Base-by-base conservation (phyloP, 768 basidiomycete species). In the Tylopilus sp. region DNA sequence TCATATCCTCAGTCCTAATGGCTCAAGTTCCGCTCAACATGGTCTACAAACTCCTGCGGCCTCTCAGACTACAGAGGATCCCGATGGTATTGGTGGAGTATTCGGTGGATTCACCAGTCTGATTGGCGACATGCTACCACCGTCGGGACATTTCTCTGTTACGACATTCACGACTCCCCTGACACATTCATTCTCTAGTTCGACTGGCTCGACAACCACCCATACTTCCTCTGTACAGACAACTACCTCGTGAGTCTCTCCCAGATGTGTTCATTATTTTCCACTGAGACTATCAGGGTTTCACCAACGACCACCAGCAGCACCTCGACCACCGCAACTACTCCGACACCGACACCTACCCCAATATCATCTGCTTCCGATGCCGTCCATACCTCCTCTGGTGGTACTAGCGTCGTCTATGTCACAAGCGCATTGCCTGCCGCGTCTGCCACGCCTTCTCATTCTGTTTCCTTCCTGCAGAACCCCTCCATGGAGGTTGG, bases 401-500 rank as follows among this genome's bases (percentile, higher is more conserved):
- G 67, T 3, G 64, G 64, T 6, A 60, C 57, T 21, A 44, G 35
- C 20, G 36, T 65, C 38, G 53, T 71, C n/a, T 62, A 69, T 35
- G 65, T 75, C 25, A 61, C 71, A 4, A 61, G 65, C 31, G 66
- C 65, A 1, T 35, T 67, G 26, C 53, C 73, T 9, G 51, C 67
- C 2, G 28, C 69, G 3, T 53, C 72, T 17, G 23, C 61, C 6
- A 56, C 64, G 1, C 26, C 57, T 20, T 17, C 68, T 3, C 43
- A 62, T 15, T 36, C 63, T n/a, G 59, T 65, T 9, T 59, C 74
- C 11, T 89, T 90, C 69, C 62, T 88, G 33, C 67, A 81, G 51
- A 84, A 88, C 67, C 85, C 81, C 66, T 71, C 78, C n/a, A 71
- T 83, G n/a, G 77, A 79, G 38, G 80, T 80, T 7, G 67, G 78